phyloP scores from a whole-genome alignment of 257 asterid species.

The Capsicum baccatum region DNA sequence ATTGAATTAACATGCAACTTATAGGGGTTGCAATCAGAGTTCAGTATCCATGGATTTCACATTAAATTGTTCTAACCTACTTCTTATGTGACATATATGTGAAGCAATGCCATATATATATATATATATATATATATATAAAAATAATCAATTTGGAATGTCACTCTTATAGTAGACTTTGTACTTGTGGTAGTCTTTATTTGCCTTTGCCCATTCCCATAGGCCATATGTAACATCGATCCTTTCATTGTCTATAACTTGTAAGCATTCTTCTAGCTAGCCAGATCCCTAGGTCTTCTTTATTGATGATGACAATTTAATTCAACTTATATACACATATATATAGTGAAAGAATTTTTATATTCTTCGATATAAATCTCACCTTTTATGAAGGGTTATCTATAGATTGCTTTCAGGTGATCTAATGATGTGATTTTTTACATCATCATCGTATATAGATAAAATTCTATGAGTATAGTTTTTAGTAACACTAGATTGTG shows the following conservation, averaged over 20 bases:
- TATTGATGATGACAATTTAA: not conserved
- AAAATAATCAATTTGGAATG: not conserved
- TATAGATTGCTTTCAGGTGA: not conserved
- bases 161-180: not conserved
- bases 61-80: not conserved
- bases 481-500: not conserved
- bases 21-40: constrained; percentile 7
- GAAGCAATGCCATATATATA: not conserved
- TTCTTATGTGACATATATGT: not conserved
- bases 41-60: not conserved
- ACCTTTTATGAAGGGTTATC: not conserved
- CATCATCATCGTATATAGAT: not conserved
- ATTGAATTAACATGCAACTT: not conserved
- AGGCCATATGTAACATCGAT: constrained; percentile 13
- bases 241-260: constrained; percentile 16
- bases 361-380: not conserved
- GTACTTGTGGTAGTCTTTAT: constrained; percentile 3
- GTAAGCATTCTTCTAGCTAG: not conserved
- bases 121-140: not conserved
- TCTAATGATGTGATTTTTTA: not conserved
- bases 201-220: not conserved
- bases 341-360: not conserved
- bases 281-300: not conserved
- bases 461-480: too few species aligned
- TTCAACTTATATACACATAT: not conserved